Percentiles rank a stretch among this genome's conserved stretches.
Conservation (phyloP, 305 asterid species). For the Fraxinus nigra region DNA sequence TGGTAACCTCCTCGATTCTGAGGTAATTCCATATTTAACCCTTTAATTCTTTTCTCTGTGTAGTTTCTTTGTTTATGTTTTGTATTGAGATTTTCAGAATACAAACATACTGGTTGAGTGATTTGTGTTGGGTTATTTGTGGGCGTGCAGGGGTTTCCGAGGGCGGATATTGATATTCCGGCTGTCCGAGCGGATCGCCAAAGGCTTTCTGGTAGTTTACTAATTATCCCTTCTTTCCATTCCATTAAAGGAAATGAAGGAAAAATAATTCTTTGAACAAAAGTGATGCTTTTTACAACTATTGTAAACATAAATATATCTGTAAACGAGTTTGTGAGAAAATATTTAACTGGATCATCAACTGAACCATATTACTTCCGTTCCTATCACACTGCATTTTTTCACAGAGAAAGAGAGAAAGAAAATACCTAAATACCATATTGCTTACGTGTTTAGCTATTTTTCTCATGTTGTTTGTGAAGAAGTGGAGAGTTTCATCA, state of each 20-base stretch:
- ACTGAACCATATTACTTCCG: background rate
- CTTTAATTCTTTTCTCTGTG: background rate
- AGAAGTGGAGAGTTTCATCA: background rate
- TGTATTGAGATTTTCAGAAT: background rate
- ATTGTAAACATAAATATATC: background rate
- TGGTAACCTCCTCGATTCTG: constrained; percentile 75
- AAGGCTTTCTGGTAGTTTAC: constrained; percentile 64
- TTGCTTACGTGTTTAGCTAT: background rate
- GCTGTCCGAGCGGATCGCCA: constrained; percentile 71
- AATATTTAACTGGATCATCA: background rate
- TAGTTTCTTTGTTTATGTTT: background rate
- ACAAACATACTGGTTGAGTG: background rate
- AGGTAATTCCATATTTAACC: constrained; percentile 33
- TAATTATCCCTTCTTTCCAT: background rate
- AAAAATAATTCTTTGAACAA: background rate
- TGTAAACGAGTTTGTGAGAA: background rate
- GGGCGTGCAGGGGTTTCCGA: constrained; percentile 82
- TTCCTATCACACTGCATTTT: background rate
- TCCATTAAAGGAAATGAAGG: background rate
- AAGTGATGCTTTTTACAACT: background rate
- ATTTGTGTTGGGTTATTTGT: constrained; percentile 12
- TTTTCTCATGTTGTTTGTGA: background rate
- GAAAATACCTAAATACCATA: background rate
- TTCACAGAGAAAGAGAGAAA: background rate
- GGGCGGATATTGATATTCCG: constrained; percentile 77